Evolutionary conservation across 1,284 basidiomycete genomes (phyloP), one percentile per base, ranked within the genome.

Genomic region (Malassezia slooffiae): DNA sequence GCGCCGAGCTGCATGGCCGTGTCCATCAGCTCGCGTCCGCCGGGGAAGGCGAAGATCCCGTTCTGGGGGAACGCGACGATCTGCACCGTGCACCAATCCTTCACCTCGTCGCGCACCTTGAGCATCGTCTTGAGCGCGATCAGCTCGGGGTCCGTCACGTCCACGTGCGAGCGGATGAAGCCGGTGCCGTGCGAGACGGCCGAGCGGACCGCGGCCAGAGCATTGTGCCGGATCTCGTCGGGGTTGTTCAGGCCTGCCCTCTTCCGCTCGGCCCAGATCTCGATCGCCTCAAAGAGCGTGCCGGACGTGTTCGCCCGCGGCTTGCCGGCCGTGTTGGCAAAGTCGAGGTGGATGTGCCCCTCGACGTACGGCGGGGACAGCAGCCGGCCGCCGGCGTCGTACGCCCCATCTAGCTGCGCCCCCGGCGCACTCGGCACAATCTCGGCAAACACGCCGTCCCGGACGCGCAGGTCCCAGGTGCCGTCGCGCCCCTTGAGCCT

Each of bases 201-300:
- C 12, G 34, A 19, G 8, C 34, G 34, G 17, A 27, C n/a, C 3
- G 34, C 34, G 8, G 16, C 12, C 23, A 36, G 16, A 3, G 34
- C 34, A 27, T 36, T 36, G 6, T 21, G 22, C 3, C 24, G 24
- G 12, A 36, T 36, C n/a, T 36, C 34, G n/a, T 27, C 34, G 19
- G 22, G 22, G 24, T 36, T 6, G 16, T 36, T 36, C 34, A 36
- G 11, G 6, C 34, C 34, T 27, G 34, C 34, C 12, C 17, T 9
- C n/a, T 36, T 36, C 11, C 34, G 21, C n/a, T 36, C 34, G 9
- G 34, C 34, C 34, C 34, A 36, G 10, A 36, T 36, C 8, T 36
- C 34, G 19, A 36, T 36, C 3, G 34, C 34, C 13, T 36, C 34
- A 11, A 36, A 36, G 4, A 36, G 24, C n/a, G 34, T 36, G 16